Conservation (phyloP, 371 early-diverging fungal genomes). For the Dinochytrium kinnereticum region DNA sequence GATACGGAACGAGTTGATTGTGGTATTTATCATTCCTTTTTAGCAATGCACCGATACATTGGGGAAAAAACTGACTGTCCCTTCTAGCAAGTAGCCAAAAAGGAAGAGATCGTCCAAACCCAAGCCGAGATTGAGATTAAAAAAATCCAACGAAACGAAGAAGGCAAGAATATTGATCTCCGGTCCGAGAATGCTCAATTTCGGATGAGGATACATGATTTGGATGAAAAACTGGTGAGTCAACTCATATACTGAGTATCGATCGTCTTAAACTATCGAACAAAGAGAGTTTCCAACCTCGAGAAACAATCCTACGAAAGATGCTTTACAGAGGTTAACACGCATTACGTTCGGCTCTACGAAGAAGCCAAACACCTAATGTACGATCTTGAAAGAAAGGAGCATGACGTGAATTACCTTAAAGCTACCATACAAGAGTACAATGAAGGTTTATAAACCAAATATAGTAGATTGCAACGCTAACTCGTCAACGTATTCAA, state of each 20-base stretch:
- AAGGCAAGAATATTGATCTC: conserved; percentile 42
- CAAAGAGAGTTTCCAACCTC: conserved; percentile 23
- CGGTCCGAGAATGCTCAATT: conserved; percentile 51
- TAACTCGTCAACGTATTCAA: background rate
- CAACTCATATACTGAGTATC: too few relatives aligned
- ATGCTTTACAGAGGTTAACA: conserved; percentile 38
- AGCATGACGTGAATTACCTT: conserved; percentile 56
- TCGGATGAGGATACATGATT: conserved; percentile 31
- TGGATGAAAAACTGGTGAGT: conserved; percentile 38
- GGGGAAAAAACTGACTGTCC: background rate
- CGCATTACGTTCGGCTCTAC: conserved; percentile 45
- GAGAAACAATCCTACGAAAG: conserved; percentile 23
- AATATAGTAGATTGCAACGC: too few relatives aligned
- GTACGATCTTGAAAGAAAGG: conserved; percentile 55
- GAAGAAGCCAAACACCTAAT: conserved; percentile 52
- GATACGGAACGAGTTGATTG: conserved; percentile 37
- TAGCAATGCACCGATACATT: conserved; percentile 8
- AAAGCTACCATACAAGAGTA: conserved; percentile 41
- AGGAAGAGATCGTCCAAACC: conserved; percentile 43
- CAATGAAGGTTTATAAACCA: conserved; percentile 22
- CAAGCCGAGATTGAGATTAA: conserved; percentile 27
- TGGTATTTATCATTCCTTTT: conserved; percentile 13
- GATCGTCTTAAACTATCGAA: too few relatives aligned
- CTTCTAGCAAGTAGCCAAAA: conserved; percentile 27
- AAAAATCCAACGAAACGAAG: conserved; percentile 24